These are phyloP conservation scores for Truncatella angustata DNA, from an alignment of 2,329 filamentous ascomycete genomes.

Conservation along the genomic window DNA sequence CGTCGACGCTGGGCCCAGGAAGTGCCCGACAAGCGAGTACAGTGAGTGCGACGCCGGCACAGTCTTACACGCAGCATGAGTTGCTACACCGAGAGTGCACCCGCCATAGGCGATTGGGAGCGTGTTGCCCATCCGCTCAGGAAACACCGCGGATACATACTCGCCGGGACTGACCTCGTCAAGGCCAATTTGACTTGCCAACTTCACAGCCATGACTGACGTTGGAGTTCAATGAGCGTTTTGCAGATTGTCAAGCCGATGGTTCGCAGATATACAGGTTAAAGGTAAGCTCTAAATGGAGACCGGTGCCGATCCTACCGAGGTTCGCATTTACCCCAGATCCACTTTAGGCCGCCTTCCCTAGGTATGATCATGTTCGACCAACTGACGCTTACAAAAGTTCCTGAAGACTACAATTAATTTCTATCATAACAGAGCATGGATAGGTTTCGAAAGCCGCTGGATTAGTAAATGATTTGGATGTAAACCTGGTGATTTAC, in stretches of 20 bases:
- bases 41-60: constrained; percentile 35
- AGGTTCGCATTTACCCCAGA: neutral
- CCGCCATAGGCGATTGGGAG: constrained; percentile 16
- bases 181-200: constrained; percentile 12
- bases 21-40: constrained; percentile 46
- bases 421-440: no score
- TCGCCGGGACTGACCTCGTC: constrained; percentile 11
- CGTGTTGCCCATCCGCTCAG: constrained; percentile 14
- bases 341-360: neutral
- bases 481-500: no score
- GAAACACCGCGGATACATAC: constrained; percentile 10
- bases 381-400: no score
- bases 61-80: constrained; percentile 38
- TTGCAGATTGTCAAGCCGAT: no score
- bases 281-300: no score
- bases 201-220: constrained; percentile 7
- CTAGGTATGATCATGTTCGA: no score
- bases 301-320: neutral
- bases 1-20: constrained; percentile 42
- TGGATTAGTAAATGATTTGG: no score
- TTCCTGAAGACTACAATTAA: no score
- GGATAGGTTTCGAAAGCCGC: no score
- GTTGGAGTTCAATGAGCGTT: no score
- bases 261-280: no score
- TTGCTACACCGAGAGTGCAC: constrained; percentile 33